Base-by-base conservation (phyloP, 176 grass and related monocot species). In the Triticum urartu region DNA sequence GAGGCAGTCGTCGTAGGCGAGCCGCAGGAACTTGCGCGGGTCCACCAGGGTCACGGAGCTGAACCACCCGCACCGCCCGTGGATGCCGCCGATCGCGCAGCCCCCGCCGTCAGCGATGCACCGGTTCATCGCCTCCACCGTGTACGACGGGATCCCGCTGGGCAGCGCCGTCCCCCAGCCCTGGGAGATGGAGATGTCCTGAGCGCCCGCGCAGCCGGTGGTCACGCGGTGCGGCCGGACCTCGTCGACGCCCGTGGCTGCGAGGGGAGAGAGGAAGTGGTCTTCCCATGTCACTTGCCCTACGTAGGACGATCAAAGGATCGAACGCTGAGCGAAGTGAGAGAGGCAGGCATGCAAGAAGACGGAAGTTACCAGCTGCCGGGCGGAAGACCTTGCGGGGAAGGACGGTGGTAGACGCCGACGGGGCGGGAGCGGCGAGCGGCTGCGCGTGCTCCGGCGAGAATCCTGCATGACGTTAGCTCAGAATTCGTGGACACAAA, bases 51-150 rank as follows among this genome's bases (percentile, higher is more conserved):
- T 87, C 3, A 92, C 86, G 15, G 95, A 94, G 93, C 93, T 95
- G 88, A 98, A 98, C 93, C 91, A 95, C 3, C 95, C 95, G 68
- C 95, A 98, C 17, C 84, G 89, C n/a, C 94, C 87, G 90, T 98
- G 95, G 89, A 98, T 98, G 62, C 73, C 66, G 0, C 83, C 75
- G 83, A 98, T 91, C 7, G 86, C 74, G 64, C 91, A 93, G 24
- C 39, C 84, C 6, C 50, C 67, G 39, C 11, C 84, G 30, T 73
- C 45, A 20, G 1, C 34, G 0, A 79, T 17, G 80, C 95, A 98
- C 67, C 81, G 72, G 85, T 95, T 98, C n/a, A 91, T 82, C 68
- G 95, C 89, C 32, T 94, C 89, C 88, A 98, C 93, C 35, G 90
- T 94, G 88, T 98, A 98, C 36, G 80, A 25, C 20, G 89, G 89